Percentiles rank a stretch among this genome's conserved stretches.
These are phyloP conservation scores for Acaromyces ingoldii DNA, from an alignment of 1,284 basidiomycete species.

Conservation along the genomic window DNA sequence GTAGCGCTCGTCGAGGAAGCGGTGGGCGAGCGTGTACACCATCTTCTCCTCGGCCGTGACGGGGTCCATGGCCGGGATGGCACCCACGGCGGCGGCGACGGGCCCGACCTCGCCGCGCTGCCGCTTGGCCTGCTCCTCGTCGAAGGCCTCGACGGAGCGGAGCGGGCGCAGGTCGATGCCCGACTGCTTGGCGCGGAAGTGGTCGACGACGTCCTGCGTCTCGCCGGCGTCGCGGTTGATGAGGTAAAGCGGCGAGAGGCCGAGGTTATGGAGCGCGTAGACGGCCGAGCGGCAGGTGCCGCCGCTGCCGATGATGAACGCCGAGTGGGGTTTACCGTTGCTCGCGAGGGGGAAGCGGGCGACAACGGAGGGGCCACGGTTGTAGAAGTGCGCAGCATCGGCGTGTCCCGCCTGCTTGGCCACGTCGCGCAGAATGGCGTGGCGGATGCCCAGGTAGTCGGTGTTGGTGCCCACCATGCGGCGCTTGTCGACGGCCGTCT, in stretches of 20 bases:
- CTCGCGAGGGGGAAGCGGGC: slow-evolving; percentile 13
- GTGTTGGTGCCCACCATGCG: slow-evolving; percentile 37
- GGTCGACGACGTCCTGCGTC: slow-evolving; percentile 23
- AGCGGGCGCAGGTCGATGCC: slow-evolving; percentile 24
- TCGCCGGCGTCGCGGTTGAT: slow-evolving; percentile 27
- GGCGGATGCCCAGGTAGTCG: slow-evolving; percentile 29
- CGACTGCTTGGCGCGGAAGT: slow-evolving; percentile 10
- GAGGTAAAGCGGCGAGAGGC: slow-evolving; percentile 26
- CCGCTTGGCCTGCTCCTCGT: slow-evolving; percentile 14
- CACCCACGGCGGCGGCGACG: slow-evolving; percentile 34
- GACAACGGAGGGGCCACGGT: slow-evolving; percentile 5
- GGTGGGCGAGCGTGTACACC: slow-evolving; percentile 25
- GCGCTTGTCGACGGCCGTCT: slow-evolving; percentile 7
- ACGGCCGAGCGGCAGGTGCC: slow-evolving; percentile 31
- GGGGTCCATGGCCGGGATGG: slow-evolving; percentile 46
- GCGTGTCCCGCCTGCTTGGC: slow-evolving; percentile 16
- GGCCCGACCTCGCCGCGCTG: slow-evolving; percentile 21
- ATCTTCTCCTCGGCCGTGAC: slow-evolving; percentile 39
- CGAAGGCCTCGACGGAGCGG: slow-evolving; percentile 18
- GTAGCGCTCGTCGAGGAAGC: slow-evolving; percentile 26
- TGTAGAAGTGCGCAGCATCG: slow-evolving; percentile 16
- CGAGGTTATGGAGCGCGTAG: slow-evolving; percentile 25
- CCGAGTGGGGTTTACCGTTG: slow-evolving; percentile 18
- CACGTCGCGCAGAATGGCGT: slow-evolving; percentile 22
- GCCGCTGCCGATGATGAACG: slow-evolving; percentile 35